These are phyloP conservation scores for Spathaspora gorwiae DNA, from an alignment of 805 yeast species.

Conservation along the genomic window DNA sequence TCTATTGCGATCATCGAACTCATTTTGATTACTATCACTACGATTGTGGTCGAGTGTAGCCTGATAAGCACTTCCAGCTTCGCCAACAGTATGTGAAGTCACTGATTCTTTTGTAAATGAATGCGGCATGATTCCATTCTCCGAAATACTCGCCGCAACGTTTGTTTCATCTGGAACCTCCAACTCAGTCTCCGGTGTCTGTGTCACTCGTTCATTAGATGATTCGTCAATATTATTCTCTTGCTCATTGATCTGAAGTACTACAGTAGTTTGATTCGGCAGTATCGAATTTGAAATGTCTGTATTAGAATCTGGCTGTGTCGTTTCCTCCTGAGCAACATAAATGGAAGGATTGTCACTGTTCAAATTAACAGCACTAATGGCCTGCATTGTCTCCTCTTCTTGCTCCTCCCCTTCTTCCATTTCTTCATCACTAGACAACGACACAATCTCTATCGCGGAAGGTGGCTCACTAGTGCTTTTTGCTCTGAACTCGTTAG, in stretches of 20 bases:
- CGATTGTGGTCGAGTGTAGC: neutral
- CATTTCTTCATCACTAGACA: conserved; percentile 46
- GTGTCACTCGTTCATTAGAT: neutral
- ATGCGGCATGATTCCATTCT: neutral
- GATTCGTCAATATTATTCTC: neutral
- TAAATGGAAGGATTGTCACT: neutral
- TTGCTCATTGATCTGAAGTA: neutral
- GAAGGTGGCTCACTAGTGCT: neutral
- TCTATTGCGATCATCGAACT: neutral
- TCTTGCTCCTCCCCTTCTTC: neutral
- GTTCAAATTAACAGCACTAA: neutral
- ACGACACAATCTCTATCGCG: conserved; percentile 41
- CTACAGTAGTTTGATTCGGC: neutral
- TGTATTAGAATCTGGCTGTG: neutral
- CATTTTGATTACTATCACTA: neutral
- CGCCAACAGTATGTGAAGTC: neutral
- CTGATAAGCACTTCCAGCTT: neutral
- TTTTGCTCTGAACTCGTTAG: neutral
- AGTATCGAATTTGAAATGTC: neutral
- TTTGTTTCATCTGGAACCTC: neutral
- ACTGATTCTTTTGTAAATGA: neutral
- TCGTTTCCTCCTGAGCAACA: neutral
- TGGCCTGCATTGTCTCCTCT: neutral
- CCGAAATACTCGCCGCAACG: neutral
- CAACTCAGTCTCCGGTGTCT: neutral